Evolutionary conservation across 2,329 filamentous ascomycete species (phyloP), one percentile per base, ranked within the genome.

Genomic region (Colletotrichum sp.): DNA sequence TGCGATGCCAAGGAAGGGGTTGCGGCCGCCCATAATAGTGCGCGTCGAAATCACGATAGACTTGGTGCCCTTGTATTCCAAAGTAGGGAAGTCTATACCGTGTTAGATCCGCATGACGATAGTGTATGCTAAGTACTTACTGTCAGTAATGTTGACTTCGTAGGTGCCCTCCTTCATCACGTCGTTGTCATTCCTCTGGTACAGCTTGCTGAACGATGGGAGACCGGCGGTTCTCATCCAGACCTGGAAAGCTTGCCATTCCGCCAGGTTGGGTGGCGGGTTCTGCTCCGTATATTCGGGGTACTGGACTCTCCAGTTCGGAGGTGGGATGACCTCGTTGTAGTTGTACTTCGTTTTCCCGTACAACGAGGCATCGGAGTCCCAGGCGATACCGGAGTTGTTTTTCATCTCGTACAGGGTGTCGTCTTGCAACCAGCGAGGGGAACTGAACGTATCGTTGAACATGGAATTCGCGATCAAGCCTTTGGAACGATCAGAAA

Each of bases 161-260:
- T 99, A 99, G 25, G 86, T 91, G 32, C 96, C 97, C 19, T 87
- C 82, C 39, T 83, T 81, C 94, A 99, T 94, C 1, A 87, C 83
- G 3, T 89, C 86, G 1, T 88, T 88, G 82, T 98, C 94, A 82
- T 98, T 98, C 75, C 96, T 91, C 84, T 94, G 91, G 61, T 95
- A 95, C 63, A 99, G 88, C 87, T 99, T 99, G 90, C 95, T 98
- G 84, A 99, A 99, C 7, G 94, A 94, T 1, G 97, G 97, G 80
- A 98, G 87, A 74, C 96, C 97, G 28, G 97, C 97, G 3, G 98
- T 98, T 80, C 97, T 93, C 97, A 99, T 99, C 97, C 97, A 99
- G 27, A 98, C 96, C 86, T 98, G 96, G 84, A 99, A 98, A 59
- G 93, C 92, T 84, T 98, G 94, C 86, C 95, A 93, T 1, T 92